These are phyloP conservation scores for Pinus taeda DNA, from an alignment of 75 land plant genomes.

Conservation along the genomic window DNA sequence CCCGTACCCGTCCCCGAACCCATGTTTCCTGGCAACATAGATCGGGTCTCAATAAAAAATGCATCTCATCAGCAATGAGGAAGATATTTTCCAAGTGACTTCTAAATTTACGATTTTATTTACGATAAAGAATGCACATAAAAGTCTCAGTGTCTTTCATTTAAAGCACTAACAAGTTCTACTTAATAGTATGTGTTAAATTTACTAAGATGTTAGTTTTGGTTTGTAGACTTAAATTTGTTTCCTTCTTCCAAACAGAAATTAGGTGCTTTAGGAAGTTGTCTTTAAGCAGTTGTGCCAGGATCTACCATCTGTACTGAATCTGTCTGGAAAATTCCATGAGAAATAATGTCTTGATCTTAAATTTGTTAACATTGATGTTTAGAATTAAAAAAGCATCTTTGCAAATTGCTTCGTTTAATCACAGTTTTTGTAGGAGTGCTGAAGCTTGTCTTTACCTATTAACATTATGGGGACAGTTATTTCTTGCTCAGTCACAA, in stretches of 20 bases:
- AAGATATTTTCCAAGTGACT: too few relatives aligned
- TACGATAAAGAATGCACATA: too few relatives aligned
- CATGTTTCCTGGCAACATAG: too few relatives aligned
- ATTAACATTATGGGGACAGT: neutral
- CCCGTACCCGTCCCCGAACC: too few relatives aligned
- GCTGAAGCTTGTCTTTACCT: neutral
- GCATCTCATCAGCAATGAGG: too few relatives aligned
- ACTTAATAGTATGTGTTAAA: neutral
- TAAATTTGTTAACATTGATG: neutral
- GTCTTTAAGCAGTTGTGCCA: neutral
- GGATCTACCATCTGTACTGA: neutral
- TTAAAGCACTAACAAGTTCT: too few relatives aligned
- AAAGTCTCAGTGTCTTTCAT: too few relatives aligned
- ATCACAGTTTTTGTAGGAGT: neutral
- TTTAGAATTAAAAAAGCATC: neutral
- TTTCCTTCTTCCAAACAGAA: neutral
- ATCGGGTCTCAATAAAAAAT: too few relatives aligned
- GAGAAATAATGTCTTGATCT: neutral
- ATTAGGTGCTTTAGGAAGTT: neutral
- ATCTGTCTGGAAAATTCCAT: neutral
- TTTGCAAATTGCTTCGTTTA: neutral
- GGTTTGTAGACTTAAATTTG: neutral
- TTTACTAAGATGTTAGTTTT: neutral
- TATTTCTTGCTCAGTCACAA: neutral
- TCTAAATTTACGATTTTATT: too few relatives aligned